phyloP scores from a whole-genome alignment of 1,139 yeast species.

The Suhomyces bokatorum region DNA sequence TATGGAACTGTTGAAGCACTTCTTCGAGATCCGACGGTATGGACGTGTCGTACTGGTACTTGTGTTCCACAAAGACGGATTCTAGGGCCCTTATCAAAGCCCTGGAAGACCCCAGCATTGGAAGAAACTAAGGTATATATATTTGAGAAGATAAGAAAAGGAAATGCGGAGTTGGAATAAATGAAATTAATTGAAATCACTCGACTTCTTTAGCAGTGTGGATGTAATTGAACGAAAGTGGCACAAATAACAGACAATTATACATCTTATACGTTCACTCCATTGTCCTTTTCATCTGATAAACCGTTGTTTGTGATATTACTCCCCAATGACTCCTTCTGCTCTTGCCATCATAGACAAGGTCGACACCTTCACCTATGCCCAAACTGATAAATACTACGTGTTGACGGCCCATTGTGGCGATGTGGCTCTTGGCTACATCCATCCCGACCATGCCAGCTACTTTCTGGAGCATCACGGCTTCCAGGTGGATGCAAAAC shows the following conservation, averaged over 20 bases:
- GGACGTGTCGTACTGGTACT: constrained; percentile 13
- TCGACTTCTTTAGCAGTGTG: background rate
- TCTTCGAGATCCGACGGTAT: constrained; percentile 14
- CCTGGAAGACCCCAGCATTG: constrained; percentile 37
- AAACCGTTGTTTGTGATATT: too few species aligned
- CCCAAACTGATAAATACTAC: constrained; percentile 34
- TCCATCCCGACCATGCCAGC: constrained; percentile 48
- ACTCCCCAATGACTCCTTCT: background rate
- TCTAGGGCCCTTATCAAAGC: constrained; percentile 35
- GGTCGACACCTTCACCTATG: constrained; percentile 54
- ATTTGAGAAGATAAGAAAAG: background rate
- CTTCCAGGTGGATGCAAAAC: constrained; percentile 32
- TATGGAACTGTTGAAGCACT: constrained; percentile 28
- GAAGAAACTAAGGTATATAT: too few species aligned
- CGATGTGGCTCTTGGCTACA: constrained; percentile 48
- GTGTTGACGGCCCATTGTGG: constrained; percentile 54
- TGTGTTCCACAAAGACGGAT: constrained; percentile 32
- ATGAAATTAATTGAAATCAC: background rate
- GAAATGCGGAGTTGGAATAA: background rate
- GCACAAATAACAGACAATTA: too few species aligned
- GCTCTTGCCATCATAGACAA: constrained; percentile 25
- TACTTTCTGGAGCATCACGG: constrained; percentile 30
- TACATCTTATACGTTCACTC: background rate
- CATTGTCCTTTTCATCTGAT: background rate
- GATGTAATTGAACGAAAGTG: background rate